These are phyloP conservation scores for Nigrospora oryzae DNA, from an alignment of 2,329 filamentous ascomycete genomes.

Conservation along the genomic window DNA sequence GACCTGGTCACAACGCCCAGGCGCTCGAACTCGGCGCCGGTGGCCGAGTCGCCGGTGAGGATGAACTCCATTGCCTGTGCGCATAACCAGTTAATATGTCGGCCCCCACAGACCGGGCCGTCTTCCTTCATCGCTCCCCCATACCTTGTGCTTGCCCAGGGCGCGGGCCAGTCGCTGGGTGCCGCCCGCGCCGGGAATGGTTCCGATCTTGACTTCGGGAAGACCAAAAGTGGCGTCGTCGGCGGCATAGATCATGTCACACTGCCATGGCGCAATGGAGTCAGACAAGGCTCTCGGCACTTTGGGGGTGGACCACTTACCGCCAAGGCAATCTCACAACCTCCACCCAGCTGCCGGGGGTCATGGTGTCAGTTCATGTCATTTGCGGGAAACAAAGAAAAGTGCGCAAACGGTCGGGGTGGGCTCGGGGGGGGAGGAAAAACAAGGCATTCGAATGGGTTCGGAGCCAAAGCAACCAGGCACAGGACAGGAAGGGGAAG, in stretches of 20 bases:
- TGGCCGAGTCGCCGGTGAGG: slow-evolving; percentile 28
- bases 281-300: neutral
- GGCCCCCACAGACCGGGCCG: neutral
- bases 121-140: neutral
- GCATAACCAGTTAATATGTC: neutral
- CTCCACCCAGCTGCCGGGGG: slow-evolving; percentile 29
- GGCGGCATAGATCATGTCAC: slow-evolving; percentile 60
- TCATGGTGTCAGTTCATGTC: neutral
- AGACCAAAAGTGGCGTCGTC: slow-evolving; percentile 81
- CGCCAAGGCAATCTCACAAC: slow-evolving; percentile 40
- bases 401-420: no score
- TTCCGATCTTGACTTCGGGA: slow-evolving; percentile 89
- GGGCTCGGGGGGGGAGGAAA: no score
- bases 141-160: slow-evolving; percentile 25
- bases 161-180: slow-evolving; percentile 47
- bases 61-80: slow-evolving; percentile 34
- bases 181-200: slow-evolving; percentile 83
- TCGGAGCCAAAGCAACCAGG: neutral
- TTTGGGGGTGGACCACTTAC: slow-evolving; percentile 15
- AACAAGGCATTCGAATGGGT: no score
- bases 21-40: slow-evolving; percentile 27
- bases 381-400: neutral
- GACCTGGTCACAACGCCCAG: slow-evolving; percentile 29
- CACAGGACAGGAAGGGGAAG: neutral
- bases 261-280: slow-evolving; percentile 9